Conservation (phyloP, 1,284 basidiomycete genomes). For the Sanghuangporus baumii region DNA sequence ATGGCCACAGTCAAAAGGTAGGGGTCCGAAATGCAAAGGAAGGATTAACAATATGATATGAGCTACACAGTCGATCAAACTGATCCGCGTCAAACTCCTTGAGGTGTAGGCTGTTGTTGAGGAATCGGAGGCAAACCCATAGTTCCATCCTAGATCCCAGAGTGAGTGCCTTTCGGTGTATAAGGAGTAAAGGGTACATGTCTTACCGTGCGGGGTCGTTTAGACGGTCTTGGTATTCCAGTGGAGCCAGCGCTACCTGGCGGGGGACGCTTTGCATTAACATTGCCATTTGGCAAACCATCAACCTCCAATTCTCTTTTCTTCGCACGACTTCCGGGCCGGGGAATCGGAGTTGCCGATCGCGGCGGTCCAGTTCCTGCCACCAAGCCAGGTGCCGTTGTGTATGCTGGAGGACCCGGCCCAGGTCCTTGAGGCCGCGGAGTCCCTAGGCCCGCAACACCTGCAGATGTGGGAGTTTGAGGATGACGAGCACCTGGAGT, state of each 20-base stretch:
- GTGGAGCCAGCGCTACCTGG: slow-evolving; percentile 35
- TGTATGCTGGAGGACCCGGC: slow-evolving; percentile 8
- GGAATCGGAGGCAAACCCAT: slow-evolving; percentile 35
- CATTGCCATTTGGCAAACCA: slow-evolving; percentile 20
- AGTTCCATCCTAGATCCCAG: slow-evolving; percentile 31
- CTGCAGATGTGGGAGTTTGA: slow-evolving; percentile 16
- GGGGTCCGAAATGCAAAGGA: background rate
- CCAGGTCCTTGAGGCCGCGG: slow-evolving; percentile 28
- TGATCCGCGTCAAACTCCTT: slow-evolving; percentile 31
- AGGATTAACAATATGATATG: too few relatives aligned
- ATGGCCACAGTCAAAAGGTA: background rate
- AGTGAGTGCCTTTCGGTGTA: background rate
- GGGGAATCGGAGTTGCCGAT: slow-evolving; percentile 4
- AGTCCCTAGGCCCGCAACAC: slow-evolving; percentile 24
- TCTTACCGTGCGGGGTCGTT: slow-evolving; percentile 72
- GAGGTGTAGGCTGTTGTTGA: slow-evolving; percentile 41
- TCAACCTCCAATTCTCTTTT: slow-evolving; percentile 46
- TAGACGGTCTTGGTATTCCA: slow-evolving; percentile 61
- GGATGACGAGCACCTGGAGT: slow-evolving; percentile 11
- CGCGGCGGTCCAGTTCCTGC: background rate
- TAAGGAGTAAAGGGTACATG: background rate
- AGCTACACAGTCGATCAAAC: background rate
- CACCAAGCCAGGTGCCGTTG: background rate
- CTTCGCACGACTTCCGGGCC: slow-evolving; percentile 32
- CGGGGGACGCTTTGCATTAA: slow-evolving; percentile 6